Base-by-base conservation (phyloP, 2,329 filamentous ascomycete genomes). In the Penicillium oxalicum region DNA sequence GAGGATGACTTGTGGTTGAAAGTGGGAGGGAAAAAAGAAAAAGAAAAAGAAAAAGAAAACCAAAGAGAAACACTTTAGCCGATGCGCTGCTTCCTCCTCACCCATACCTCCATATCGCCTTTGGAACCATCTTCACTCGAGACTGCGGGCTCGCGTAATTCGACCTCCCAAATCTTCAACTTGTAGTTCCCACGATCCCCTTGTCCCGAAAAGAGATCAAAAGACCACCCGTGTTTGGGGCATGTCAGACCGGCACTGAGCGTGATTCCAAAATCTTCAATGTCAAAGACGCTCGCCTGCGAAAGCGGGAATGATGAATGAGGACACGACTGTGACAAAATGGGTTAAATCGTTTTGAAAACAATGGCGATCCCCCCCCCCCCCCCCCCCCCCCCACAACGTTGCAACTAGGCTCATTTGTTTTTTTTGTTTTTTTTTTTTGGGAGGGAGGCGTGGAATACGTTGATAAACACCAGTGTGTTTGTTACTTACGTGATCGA, bases 161-260 rank as follows among this genome's bases (percentile, higher is more conserved):
- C 74, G 0, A 84, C 75, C 54, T 87, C 83, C 82, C 83, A 87
- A 0, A 83, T 66, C 24, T 75, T 75, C 8, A 87, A 69, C 50
- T 70, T 77, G 59, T 87, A 87, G 40, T 67, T 78, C 1, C 77
- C 82, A 0, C 82, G 76, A 61, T 87, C 84, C 1, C 75, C 75
- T 57, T 72, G 71, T 0, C 84, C 84, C 0, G 83, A 79, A 45
- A 81, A 78, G 2, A 87, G 58, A 60, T 88, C 84, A 64, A 87
- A 88, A 0, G 82, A 83, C 84, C 84, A 88, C 4, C 74, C 79
- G 52, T 87, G 84, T 53, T 86, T 86, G 0, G 83, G 82, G 62
- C 84, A 88, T 0, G 75, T 77, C 3, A 88, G 68, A 0, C 83
- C 84, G 0, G 80, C 75, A 0, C 64, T 66, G 9, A 67, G 56